phyloP scores from a whole-genome alignment of 2,329 filamentous ascomycete genomes.

The Pseudogymnoascus sp. region DNA sequence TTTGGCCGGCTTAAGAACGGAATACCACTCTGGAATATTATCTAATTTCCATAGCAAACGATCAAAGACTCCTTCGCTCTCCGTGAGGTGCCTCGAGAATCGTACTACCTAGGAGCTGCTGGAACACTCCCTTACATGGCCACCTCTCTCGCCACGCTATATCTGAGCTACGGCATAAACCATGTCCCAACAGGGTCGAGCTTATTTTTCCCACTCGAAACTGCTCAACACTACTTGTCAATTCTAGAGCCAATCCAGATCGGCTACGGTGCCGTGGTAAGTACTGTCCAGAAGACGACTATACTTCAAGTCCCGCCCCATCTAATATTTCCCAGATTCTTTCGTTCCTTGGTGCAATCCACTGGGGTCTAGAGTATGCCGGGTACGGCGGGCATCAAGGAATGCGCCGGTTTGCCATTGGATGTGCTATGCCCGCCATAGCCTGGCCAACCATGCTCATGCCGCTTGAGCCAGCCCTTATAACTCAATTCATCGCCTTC shows the following conservation, averaged over 20 bases:
- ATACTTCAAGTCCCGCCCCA: slow-evolving; percentile 9
- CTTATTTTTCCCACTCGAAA: slow-evolving; percentile 57
- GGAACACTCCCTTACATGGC: slow-evolving; percentile 79
- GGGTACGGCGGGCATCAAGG: slow-evolving; percentile 58
- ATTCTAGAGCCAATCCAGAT: slow-evolving; percentile 80
- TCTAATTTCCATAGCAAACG: slow-evolving; percentile 38
- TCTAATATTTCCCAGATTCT: slow-evolving; percentile 52
- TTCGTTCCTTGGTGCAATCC: slow-evolving; percentile 86
- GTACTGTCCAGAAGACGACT: slow-evolving; percentile 26
- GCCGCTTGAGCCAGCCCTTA: slow-evolving; percentile 76
- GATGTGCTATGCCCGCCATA: slow-evolving; percentile 67
- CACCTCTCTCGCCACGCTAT: slow-evolving; percentile 75
- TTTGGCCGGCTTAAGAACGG: not conserved
- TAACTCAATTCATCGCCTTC: slow-evolving; percentile 78
- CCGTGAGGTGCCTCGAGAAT: slow-evolving; percentile 55
- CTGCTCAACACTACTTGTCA: slow-evolving; percentile 62
- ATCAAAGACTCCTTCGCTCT: slow-evolving; percentile 64
- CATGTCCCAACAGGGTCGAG: slow-evolving; percentile 54
- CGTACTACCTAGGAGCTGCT: slow-evolving; percentile 60
- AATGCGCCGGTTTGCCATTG: slow-evolving; percentile 74
- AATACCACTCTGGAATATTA: slow-evolving; percentile 1
- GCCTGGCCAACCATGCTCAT: slow-evolving; percentile 88
- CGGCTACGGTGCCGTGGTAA: slow-evolving; percentile 77
- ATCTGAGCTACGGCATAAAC: slow-evolving; percentile 75
- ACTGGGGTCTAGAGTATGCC: slow-evolving; percentile 86